Base-by-base conservation (phyloP, 2,329 filamentous ascomycete genomes). In the Chrysoporthe deuterocubensis region DNA sequence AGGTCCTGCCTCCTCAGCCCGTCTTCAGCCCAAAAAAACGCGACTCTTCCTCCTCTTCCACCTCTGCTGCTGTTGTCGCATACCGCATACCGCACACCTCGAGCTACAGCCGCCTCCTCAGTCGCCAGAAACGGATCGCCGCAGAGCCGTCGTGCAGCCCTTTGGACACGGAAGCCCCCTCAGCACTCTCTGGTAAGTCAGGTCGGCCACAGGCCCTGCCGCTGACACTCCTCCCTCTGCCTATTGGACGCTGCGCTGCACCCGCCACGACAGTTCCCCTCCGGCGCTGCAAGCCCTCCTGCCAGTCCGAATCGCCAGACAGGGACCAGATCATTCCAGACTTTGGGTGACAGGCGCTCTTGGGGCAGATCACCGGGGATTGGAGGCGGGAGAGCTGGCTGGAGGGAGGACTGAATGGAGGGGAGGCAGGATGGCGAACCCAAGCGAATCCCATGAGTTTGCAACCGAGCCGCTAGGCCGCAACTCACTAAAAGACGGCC, bases 41-140 rank as follows among this genome's bases (percentile, higher is more conserved):
- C 43, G 14, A 32, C n/a, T 48, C 59, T 48, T 61, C 43, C 59
- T 46, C 26, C 59, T 61, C 42, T 26, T 32, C 26, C 48, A 32
- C 59, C 48, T n/a, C 43, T 57, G 21, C 59, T 34, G 13, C 59
- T 32, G 13, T 44, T 37, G 34, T 34, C 32, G 6, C 34, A n/a
- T 18, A 18, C 34, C 21, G 26, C 26, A 26, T 26, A 26, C 2
- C 26, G 26, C 26, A 26, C 26, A 26, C 26, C 21, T 16, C 50
- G 4, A 32, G 21, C 5, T 54, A 21, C 14, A 40, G 37, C 16
- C 11, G 2, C 6, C 16, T 9, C 26, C 21, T 4, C 26, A 21
- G n/a, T 26, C 32, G 4, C 26, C 14, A 57, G 32, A 37, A 37
- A 37, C 54, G 26, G 32, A 32, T 11, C 18, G 32, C 32, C 8